Percentiles rank a stretch among this genome's conserved stretches.
These are phyloP conservation scores for Verticillium isaacii DNA, from an alignment of 2,329 filamentous ascomycete genomes.

Conservation along the genomic window DNA sequence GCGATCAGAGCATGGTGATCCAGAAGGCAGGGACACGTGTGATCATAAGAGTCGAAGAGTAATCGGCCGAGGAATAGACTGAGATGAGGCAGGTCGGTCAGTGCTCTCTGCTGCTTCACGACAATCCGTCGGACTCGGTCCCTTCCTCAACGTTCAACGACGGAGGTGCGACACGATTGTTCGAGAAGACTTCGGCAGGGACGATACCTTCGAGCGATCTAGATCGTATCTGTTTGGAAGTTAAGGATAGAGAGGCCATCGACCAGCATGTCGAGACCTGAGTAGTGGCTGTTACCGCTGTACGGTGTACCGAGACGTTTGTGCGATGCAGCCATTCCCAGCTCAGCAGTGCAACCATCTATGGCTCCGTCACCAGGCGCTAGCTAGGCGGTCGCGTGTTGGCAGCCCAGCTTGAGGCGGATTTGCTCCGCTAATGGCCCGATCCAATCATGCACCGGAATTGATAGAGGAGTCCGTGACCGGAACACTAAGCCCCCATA, in stretches of 20 bases:
- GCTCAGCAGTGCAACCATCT: background rate
- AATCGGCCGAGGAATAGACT: background rate
- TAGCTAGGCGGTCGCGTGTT: background rate
- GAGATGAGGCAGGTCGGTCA: background rate
- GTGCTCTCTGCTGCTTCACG: background rate
- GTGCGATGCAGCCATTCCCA: constrained; percentile 1
- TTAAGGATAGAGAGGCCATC: background rate
- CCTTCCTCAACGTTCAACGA: background rate
- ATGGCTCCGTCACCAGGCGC: background rate
- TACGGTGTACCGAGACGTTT: background rate
- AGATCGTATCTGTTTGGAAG: background rate
- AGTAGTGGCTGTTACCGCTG: background rate
- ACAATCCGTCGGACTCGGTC: background rate
- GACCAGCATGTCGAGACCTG: background rate
- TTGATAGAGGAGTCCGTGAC: background rate
- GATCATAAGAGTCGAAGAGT: background rate
- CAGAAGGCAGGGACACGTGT: background rate
- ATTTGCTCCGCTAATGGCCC: background rate
- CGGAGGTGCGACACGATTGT: background rate
- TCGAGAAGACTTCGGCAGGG: background rate
- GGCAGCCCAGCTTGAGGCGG: background rate
- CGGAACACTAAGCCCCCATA: too few relatives aligned
- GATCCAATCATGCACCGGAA: background rate
- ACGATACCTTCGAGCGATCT: background rate
- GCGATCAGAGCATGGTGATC: background rate